Conservation (phyloP, 1,284 basidiomycete species). For the Trichosporon inkin region DNA sequence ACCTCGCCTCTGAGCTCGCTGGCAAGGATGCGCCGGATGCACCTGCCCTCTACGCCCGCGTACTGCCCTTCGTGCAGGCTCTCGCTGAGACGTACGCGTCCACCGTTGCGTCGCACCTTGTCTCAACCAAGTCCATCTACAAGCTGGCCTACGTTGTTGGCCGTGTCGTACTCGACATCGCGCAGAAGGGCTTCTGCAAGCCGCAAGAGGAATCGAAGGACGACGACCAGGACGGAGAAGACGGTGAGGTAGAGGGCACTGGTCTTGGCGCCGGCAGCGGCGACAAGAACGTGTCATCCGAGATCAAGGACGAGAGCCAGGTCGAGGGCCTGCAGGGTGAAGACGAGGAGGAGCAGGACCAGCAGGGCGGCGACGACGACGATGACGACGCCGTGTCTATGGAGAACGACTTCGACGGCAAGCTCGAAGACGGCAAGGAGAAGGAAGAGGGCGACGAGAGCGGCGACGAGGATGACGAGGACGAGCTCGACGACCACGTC, state of each 20-base stretch:
- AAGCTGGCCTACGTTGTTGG: constrained; percentile 79
- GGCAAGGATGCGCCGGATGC: constrained; percentile 15
- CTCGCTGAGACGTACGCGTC: constrained; percentile 57
- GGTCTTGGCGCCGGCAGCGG: constrained; percentile 84
- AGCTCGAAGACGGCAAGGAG: constrained; percentile 68
- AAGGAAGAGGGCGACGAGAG: constrained; percentile 60
- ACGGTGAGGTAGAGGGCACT: constrained; percentile 61
- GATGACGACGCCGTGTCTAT: constrained; percentile 61
- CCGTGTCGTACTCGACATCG: constrained; percentile 68
- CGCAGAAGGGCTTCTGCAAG: constrained; percentile 86
- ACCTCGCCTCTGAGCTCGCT: constrained; percentile 18
- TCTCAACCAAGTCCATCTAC: constrained; percentile 66
- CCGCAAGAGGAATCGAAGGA: constrained; percentile 64
- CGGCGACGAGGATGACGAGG: constrained; percentile 57
- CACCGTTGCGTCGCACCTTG: constrained; percentile 24
- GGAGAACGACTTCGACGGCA: constrained; percentile 66
- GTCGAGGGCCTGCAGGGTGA: constrained; percentile 87
- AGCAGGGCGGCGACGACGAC: constrained; percentile 60
- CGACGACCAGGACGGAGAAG: constrained; percentile 55
- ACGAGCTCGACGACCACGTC: constrained; percentile 71
- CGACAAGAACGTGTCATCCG: constrained; percentile 79
- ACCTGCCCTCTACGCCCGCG: constrained; percentile 30
- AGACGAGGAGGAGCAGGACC: constrained; percentile 57
- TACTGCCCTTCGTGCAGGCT: constrained; percentile 53
- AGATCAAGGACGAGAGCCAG: constrained; percentile 92